A percentile compares a stretch with the other conserved stretches of the same genome.
Conservation (phyloP, 2,329 filamentous ascomycete species). For the Colletotrichum sp. region DNA sequence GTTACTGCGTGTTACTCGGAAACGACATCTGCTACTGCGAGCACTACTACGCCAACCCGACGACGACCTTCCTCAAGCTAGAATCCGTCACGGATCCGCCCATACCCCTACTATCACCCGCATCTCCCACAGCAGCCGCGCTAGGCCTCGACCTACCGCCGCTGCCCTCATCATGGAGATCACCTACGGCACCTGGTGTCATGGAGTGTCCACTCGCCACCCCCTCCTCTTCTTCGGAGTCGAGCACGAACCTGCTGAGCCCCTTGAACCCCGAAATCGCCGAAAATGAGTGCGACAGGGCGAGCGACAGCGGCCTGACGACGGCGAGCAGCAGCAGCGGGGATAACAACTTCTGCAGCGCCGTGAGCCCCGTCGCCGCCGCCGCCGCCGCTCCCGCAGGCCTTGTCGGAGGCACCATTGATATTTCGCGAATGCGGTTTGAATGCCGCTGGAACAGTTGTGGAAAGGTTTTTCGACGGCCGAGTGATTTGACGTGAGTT, state of each 20-base stretch:
- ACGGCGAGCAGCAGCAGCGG: not conserved
- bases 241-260: constrained; percentile 21
- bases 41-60: constrained; percentile 6
- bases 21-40: constrained; percentile 21
- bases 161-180: constrained; percentile 19
- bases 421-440: constrained; percentile 14
- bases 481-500: constrained; percentile 23
- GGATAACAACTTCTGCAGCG: not conserved
- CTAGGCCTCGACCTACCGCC: not conserved
- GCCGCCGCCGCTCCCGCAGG: not conserved
- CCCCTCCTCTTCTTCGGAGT: constrained; percentile 23
- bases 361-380: not conserved
- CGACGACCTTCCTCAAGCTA: not conserved
- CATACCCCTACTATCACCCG: not conserved
- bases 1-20: constrained; percentile 23
- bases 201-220: constrained; percentile 24
- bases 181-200: constrained; percentile 24
- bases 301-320: constrained; percentile 8
- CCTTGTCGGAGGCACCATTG: not conserved
- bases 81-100: constrained; percentile 21
- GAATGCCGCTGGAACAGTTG: constrained; percentile 20
- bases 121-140: not conserved
- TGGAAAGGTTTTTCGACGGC: constrained; percentile 19
- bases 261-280: constrained; percentile 9
- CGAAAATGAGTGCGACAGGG: constrained; percentile 18